These are phyloP conservation scores for Glycine soja DNA, from an alignment of 306 rosid genomes.

Conservation along the genomic window DNA sequence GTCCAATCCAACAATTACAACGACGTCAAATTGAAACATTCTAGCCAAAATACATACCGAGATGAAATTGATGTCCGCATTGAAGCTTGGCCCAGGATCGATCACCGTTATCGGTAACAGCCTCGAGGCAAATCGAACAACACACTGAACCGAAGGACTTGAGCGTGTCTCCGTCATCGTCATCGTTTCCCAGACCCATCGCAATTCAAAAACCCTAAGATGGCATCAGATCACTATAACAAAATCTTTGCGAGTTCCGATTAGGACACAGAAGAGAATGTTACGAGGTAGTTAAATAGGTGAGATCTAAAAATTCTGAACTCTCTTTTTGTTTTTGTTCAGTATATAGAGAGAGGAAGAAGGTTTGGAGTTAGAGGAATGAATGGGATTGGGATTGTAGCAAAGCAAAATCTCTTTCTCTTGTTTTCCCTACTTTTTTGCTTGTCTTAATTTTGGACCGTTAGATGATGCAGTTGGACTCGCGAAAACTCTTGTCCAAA, in stretches of 20 bases:
- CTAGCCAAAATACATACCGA: conserved; percentile 53
- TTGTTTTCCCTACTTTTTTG: too few relatives aligned
- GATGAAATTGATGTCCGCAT: conserved; percentile 97
- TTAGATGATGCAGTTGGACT: conserved; percentile 15
- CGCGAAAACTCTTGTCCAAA: conserved; percentile 4
- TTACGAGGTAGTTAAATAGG: not conserved
- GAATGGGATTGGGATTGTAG: not conserved
- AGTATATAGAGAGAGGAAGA: conserved; percentile 13
- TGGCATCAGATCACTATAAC: not conserved
- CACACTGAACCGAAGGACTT: conserved; percentile 65
- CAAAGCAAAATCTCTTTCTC: not conserved
- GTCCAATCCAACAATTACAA: not conserved
- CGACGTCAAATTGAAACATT: not conserved
- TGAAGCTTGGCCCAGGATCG: conserved; percentile 98
- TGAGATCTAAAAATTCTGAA: conserved; percentile 40
- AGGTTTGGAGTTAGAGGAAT: not conserved
- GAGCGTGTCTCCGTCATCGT: conserved; percentile 63
- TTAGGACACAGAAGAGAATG: not conserved
- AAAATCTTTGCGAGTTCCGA: not conserved
- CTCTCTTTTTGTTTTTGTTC: conserved; percentile 1
- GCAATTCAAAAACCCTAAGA: conserved; percentile 59
- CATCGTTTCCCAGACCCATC: conserved; percentile 84
- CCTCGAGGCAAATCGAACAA: conserved; percentile 94
- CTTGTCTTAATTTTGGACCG: conserved; percentile 10
- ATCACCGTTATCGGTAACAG: conserved; percentile 68